Conservation (phyloP, 169 alveolate genomes). For the Plasmodium gallinaceum region DNA sequence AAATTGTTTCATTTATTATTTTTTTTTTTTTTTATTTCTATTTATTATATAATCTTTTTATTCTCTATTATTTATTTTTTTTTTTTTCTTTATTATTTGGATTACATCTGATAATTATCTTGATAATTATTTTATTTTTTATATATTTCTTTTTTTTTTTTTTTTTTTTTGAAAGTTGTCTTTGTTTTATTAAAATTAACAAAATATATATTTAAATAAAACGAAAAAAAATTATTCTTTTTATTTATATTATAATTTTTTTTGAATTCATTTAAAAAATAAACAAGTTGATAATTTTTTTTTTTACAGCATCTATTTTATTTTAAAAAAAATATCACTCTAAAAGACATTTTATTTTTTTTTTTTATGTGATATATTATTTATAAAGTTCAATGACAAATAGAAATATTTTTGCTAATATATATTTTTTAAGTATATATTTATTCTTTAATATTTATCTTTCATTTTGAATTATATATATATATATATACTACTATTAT, state of each 20-base stretch:
- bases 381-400: not conserved
- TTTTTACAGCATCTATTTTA: not conserved
- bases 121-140: not conserved
- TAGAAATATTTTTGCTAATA: not conserved
- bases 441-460: not conserved
- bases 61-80: not conserved
- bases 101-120: not conserved
- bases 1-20: not conserved
- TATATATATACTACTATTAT: not conserved
- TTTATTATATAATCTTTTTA: not conserved
- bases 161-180: conserved; percentile 10
- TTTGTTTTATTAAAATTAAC: not conserved
- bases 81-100: not conserved
- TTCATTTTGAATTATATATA: not conserved
- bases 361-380: conserved; percentile 1
- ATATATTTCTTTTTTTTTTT: not conserved
- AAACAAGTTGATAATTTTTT: not conserved
- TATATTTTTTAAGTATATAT: not conserved
- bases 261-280: not conserved
- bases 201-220: not conserved
- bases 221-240: not conserved
- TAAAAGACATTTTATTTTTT: not conserved
- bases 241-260: not conserved
- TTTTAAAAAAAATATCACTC: not conserved
- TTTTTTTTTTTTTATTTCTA: not conserved